Percentiles rank a stretch among this genome's conserved stretches.
phyloP scores from a whole-genome alignment of 805 yeast genomes.

The Ogataea ganodermae region DNA sequence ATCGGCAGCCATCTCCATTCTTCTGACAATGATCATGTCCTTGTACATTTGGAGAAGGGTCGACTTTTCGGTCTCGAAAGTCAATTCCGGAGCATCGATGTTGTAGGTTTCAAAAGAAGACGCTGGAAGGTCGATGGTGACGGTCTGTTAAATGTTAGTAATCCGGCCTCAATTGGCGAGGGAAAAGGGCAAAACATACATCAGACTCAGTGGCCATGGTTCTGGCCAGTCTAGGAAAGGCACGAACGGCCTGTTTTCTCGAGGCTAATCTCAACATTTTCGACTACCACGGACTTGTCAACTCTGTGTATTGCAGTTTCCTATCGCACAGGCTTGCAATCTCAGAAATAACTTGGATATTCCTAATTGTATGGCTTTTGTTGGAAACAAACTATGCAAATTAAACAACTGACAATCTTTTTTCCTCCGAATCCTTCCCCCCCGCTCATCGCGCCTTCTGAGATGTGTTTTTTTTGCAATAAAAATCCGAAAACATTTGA shows the following conservation, averaged over 20 bases:
- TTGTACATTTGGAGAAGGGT: conserved; percentile 89
- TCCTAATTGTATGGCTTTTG: too few species aligned
- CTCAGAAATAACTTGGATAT: conserved; percentile 4
- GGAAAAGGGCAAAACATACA: conserved; percentile 19
- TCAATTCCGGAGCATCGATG: conserved; percentile 68
- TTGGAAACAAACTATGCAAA: conserved; percentile 6
- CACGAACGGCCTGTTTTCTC: conserved; percentile 20
- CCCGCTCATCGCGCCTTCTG: conserved; percentile 9
- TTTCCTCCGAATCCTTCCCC: neutral
- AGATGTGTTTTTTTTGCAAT: conserved; percentile 9
- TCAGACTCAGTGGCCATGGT: conserved; percentile 36
- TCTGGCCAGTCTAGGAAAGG: conserved; percentile 28
- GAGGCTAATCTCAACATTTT: conserved; percentile 28
- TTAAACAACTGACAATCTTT: conserved; percentile 1
- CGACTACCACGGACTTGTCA: conserved; percentile 1
- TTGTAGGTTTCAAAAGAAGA: conserved; percentile 84
- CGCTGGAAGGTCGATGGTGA: conserved; percentile 66
- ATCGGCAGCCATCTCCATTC: conserved; percentile 99
- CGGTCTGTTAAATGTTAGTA: conserved; percentile 23
- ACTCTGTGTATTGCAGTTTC: conserved; percentile 4
- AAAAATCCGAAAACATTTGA: conserved; percentile 6
- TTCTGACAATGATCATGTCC: conserved; percentile 90
- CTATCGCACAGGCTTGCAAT: conserved; percentile 6
- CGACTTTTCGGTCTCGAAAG: conserved; percentile 77
- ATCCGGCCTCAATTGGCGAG: neutral